Base-by-base conservation (phyloP, 148 eudicot species). In the Silene uniflora region DNA sequence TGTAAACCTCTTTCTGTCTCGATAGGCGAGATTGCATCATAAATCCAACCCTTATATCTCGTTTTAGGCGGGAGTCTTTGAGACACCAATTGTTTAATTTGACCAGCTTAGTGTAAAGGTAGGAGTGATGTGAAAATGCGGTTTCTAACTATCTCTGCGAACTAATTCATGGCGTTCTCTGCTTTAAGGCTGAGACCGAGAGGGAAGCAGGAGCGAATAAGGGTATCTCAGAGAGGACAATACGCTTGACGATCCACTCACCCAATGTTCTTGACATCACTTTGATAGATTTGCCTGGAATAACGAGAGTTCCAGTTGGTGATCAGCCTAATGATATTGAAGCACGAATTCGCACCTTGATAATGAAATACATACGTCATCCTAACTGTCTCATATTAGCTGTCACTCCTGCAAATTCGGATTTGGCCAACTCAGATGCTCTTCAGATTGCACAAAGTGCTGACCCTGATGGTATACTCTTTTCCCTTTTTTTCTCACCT, bases 381-480 rank as follows among this genome's bases (percentile, higher is more conserved):
- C 82, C 76, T 16, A 83, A 80, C 44, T 90, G 93, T 79, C 71
- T 93, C 73, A 93, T 93, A 78, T 80, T 93, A 75, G 98, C 98
- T 79, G 98, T 93, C 69, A 91, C 98, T 55, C 96, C 98, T 9
- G 98, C 96, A 67, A 93, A 93, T 85, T 78, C 93, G 25, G 98
- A 93, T 81, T 76, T 93, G 49, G 92, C 97, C 29, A 93, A 93
- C 83, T 93, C 98, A 55, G 98, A 93, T 82, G 98, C 98, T 68
- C 97, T 93, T 77, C 96, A 93, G 80, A 91, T 93, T 71, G 98
- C 98, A 75, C 91, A 91, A 81, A 85, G 75, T 80, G 98, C 90
- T 56, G 97, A 93, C 79, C 98, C 96, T 73, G 91, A 91, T 84
- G 98, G 98, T 93, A 81, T 18, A 72, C 54, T 69, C 71, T 32